These are phyloP conservation scores for Candida tetrigidarum DNA, from an alignment of 1,139 yeast genomes.

Conservation along the genomic window DNA sequence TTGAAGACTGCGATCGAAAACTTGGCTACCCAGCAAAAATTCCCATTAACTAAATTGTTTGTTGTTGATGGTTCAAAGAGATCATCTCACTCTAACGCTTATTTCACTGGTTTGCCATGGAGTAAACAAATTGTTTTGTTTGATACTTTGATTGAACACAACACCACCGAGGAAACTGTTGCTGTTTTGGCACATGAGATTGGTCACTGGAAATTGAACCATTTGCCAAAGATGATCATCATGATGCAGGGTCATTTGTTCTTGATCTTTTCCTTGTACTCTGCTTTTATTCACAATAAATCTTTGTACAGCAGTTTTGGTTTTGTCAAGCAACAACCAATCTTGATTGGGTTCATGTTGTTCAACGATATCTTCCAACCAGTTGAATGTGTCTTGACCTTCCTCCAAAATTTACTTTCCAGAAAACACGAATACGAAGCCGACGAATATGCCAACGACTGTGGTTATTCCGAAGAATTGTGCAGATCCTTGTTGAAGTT, in stretches of 20 bases:
- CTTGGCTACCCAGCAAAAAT: constrained; percentile 72
- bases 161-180: constrained; percentile 78
- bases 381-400: constrained; percentile 67
- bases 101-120: constrained; percentile 96
- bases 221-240: constrained; percentile 71
- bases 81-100: constrained; percentile 95
- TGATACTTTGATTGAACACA: constrained; percentile 86
- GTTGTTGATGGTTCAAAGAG: constrained; percentile 96
- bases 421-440: constrained; percentile 95
- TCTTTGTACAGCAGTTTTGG: constrained; percentile 84
- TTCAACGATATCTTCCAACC: constrained; percentile 80
- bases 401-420: constrained; percentile 67
- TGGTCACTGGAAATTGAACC: constrained; percentile 95
- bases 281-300: constrained; percentile 76
- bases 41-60: constrained; percentile 84
- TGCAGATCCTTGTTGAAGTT: constrained; percentile 74
- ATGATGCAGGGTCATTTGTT: constrained; percentile 69
- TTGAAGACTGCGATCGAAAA: constrained; percentile 80
- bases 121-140: constrained; percentile 91
- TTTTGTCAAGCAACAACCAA: constrained; percentile 65
- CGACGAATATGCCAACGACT: constrained; percentile 76
- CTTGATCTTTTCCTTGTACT: constrained; percentile 68
- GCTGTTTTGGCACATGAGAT: constrained; percentile 97
- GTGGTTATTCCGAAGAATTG: constrained; percentile 73
- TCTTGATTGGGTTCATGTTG: constrained; percentile 77